Percentiles rank a stretch among this genome's conserved stretches.
Evolutionary conservation across 495 filamentous ascomycete genomes (phyloP).

Genomic region (Penicillium longicatenatum): DNA sequence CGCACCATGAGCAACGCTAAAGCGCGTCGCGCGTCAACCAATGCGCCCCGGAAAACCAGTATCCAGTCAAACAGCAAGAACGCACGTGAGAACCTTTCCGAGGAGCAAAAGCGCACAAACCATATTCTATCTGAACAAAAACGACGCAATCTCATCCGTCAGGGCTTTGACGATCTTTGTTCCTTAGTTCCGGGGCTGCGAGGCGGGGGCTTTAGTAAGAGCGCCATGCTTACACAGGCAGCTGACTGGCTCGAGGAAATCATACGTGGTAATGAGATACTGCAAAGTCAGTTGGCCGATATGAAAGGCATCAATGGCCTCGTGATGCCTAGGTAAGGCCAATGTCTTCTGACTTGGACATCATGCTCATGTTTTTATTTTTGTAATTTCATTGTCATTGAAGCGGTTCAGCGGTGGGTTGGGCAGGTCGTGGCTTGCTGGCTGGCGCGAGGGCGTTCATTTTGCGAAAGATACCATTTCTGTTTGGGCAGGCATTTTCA

Average conservation of each 20-base stretch:
- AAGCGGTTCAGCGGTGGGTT: constrained; percentile 21
- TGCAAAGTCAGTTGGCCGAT: constrained; percentile 48
- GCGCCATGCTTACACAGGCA: constrained; percentile 68
- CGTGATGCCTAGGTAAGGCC: constrained; percentile 43
- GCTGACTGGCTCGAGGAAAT: constrained; percentile 74
- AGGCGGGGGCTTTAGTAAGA: constrained; percentile 75
- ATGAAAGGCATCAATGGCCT: constrained; percentile 46
- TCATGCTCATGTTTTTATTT: constrained; percentile 26
- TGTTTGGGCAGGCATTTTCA: not conserved
- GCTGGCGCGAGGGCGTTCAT: constrained; percentile 20
- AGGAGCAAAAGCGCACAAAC: constrained; percentile 82
- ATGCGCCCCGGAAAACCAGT: constrained; percentile 35
- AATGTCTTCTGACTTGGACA: constrained; percentile 15
- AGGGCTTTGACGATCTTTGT: constrained; percentile 73
- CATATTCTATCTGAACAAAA: constrained; percentile 91
- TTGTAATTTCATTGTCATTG: constrained; percentile 13
- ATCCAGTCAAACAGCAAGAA: constrained; percentile 44
- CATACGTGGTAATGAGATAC: constrained; percentile 62
- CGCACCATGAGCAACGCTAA: constrained; percentile 39
- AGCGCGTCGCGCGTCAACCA: constrained; percentile 34
- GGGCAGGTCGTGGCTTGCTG: constrained; percentile 5
- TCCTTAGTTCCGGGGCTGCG: constrained; percentile 70
- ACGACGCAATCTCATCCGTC: constrained; percentile 73
- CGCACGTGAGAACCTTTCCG: constrained; percentile 73
- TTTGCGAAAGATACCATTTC: constrained; percentile 25